Conservation (phyloP, 768 basidiomycete species). For the Pisolithus orientalis region DNA sequence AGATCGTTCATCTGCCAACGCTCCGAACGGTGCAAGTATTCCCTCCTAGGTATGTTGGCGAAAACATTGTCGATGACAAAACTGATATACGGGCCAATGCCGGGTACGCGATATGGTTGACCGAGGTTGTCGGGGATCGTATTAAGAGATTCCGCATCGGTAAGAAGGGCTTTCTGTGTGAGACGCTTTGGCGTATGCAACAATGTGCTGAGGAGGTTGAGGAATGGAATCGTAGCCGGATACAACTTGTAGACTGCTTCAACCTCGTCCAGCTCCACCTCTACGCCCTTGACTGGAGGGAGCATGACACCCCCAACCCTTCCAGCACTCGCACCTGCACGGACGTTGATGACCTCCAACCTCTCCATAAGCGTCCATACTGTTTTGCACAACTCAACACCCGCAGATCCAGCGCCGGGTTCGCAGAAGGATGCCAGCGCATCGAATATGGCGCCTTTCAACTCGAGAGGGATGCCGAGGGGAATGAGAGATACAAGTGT, state of each 20-base stretch:
- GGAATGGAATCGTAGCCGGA: constrained; percentile 85
- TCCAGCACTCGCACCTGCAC: constrained; percentile 33
- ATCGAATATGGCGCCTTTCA: constrained; percentile 82
- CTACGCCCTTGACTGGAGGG: constrained; percentile 67
- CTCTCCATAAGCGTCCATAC: constrained; percentile 85
- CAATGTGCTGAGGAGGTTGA: constrained; percentile 74
- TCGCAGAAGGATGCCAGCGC: constrained; percentile 78
- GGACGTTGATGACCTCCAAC: constrained; percentile 76
- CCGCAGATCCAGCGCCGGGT: constrained; percentile 66
- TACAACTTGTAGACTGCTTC: constrained; percentile 76
- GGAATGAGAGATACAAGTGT: constrained; percentile 76
- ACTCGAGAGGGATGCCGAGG: constrained; percentile 74
- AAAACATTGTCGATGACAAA: constrained; percentile 92
- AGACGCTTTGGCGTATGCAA: constrained; percentile 77
- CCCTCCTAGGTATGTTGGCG: constrained; percentile 64
- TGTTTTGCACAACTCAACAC: constrained; percentile 74
- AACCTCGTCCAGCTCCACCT: constrained; percentile 83
- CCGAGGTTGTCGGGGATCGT: constrained; percentile 79
- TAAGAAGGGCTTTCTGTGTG: constrained; percentile 50
- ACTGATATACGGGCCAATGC: constrained; percentile 71
- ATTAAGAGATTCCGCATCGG: constrained; percentile 55
- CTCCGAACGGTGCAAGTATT: constrained; percentile 69
- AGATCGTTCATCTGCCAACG: constrained; percentile 84
- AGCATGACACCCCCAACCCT: constrained; percentile 28
- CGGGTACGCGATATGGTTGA: constrained; percentile 74